These are phyloP conservation scores for Pichia pseudocactophila DNA, from an alignment of 805 yeast genomes.

Conservation along the genomic window DNA sequence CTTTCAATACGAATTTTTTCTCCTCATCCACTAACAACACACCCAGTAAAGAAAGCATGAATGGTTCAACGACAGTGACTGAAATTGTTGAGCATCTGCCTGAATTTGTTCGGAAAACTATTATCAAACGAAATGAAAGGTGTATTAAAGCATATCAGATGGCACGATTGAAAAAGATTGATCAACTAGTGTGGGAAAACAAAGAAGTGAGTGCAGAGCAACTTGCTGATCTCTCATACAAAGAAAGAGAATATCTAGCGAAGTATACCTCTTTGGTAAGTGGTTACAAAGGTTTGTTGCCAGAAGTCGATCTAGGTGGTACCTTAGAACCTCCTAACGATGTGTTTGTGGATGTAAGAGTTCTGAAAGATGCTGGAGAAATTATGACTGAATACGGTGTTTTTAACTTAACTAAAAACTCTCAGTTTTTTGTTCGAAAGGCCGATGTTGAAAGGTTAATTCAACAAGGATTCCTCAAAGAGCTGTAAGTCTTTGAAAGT, in stretches of 20 bases:
- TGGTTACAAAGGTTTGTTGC: conserved; percentile 67
- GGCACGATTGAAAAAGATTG: conserved; percentile 59
- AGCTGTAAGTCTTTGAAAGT: conserved; percentile 25
- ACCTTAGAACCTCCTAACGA: conserved; percentile 86
- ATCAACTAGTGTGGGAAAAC: conserved; percentile 63
- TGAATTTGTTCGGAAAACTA: conserved; percentile 58
- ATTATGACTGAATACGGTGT: conserved; percentile 97
- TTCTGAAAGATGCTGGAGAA: conserved; percentile 90
- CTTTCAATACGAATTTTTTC: conserved; percentile 1
- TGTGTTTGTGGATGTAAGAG: conserved; percentile 89
- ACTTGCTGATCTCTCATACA: conserved; percentile 52
- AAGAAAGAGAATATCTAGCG: conserved; percentile 71
- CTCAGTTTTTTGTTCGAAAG: conserved; percentile 89
- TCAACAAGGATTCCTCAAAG: conserved; percentile 88
- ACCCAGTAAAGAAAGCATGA: neutral
- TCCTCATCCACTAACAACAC: conserved; percentile 7
- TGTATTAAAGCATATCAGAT: conserved; percentile 80
- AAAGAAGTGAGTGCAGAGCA: conserved; percentile 36
- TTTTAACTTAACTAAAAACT: conserved; percentile 83
- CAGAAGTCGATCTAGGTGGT: conserved; percentile 82
- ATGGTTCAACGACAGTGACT: conserved; percentile 16
- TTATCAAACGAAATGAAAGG: conserved; percentile 82
- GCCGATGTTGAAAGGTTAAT: conserved; percentile 90
- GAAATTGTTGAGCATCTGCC: conserved; percentile 44
- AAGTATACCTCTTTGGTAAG: conserved; percentile 63